phyloP scores from a whole-genome alignment of 768 basidiomycete species.

The Lentinula edodes region DNA sequence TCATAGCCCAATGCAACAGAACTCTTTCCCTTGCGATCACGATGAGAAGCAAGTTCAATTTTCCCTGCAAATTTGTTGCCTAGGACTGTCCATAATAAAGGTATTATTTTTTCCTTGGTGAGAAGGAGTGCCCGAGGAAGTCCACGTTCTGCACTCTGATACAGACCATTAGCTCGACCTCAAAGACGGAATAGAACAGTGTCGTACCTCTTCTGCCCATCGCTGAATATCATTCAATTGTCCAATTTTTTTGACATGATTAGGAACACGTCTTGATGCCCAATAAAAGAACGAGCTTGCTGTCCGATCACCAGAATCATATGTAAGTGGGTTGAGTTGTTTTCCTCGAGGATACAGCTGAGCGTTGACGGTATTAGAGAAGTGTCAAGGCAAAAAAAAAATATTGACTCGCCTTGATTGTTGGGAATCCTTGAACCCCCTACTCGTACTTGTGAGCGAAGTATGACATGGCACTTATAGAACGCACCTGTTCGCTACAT shows the following conservation, averaged over 20 bases:
- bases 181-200: neutral
- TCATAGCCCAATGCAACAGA: constrained; percentile 56
- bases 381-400: neutral
- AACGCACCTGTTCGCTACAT: constrained; percentile 68
- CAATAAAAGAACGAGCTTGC: constrained; percentile 71
- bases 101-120: constrained; percentile 71
- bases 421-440: constrained; percentile 89
- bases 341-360: constrained; percentile 78
- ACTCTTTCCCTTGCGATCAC: constrained; percentile 59
- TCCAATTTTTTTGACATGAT: constrained; percentile 57
- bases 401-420: constrained; percentile 60
- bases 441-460: constrained; percentile 14
- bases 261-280: constrained; percentile 70
- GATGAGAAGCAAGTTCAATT: constrained; percentile 57
- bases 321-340: constrained; percentile 54
- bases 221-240: constrained; percentile 48
- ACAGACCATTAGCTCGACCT: neutral
- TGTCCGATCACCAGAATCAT: constrained; percentile 65
- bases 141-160: constrained; percentile 21
- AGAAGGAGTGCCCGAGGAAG: constrained; percentile 56
- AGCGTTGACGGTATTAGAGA: constrained; percentile 1
- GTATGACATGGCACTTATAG: neutral
- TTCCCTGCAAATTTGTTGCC: constrained; percentile 64
- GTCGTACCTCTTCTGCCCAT: constrained; percentile 67
- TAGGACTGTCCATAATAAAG: constrained; percentile 76